Evolutionary conservation across 1,284 basidiomycete genomes (phyloP).

Genomic region (Anthracocystis panici-leucophaei): DNA sequence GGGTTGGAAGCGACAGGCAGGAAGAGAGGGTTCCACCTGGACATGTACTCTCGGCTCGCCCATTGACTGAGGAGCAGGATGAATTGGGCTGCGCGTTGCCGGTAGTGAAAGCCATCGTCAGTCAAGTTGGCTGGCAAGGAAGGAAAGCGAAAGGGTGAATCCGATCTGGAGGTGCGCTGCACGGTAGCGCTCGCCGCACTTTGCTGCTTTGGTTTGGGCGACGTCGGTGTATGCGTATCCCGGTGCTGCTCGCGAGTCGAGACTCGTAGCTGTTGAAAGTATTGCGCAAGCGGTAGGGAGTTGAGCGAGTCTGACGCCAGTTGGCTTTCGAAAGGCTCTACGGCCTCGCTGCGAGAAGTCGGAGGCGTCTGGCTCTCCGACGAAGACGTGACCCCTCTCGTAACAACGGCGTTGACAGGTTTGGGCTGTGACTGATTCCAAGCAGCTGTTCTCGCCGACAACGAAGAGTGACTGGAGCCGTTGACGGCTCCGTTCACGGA

Average conservation of each 20-base stretch:
- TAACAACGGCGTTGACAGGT: background rate
- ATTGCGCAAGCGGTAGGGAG: conserved; percentile 17
- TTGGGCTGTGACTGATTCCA: background rate
- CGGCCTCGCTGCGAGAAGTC: background rate
- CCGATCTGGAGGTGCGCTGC: background rate
- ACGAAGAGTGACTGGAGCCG: background rate
- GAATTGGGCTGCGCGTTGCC: conserved; percentile 46
- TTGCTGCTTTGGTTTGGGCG: background rate
- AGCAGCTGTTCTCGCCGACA: background rate
- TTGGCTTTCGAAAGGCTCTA: background rate
- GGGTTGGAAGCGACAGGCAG: conserved; percentile 2
- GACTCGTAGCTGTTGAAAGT: conserved; percentile 27
- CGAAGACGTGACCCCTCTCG: background rate
- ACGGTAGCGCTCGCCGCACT: background rate
- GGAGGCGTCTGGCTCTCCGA: background rate
- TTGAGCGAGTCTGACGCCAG: background rate
- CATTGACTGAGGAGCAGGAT: conserved; percentile 40
- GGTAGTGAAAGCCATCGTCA: conserved; percentile 43
- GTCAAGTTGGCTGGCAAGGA: conserved; percentile 27
- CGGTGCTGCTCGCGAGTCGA: conserved; percentile 2
- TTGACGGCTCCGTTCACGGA: no score
- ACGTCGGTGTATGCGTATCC: background rate
- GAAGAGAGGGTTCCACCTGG: conserved; percentile 22
- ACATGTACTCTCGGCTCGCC: conserved; percentile 18
- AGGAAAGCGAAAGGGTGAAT: conserved; percentile 22